These are phyloP conservation scores for Fusarium austroafricanum DNA, from an alignment of 2,329 filamentous ascomycete species.

Conservation along the genomic window DNA sequence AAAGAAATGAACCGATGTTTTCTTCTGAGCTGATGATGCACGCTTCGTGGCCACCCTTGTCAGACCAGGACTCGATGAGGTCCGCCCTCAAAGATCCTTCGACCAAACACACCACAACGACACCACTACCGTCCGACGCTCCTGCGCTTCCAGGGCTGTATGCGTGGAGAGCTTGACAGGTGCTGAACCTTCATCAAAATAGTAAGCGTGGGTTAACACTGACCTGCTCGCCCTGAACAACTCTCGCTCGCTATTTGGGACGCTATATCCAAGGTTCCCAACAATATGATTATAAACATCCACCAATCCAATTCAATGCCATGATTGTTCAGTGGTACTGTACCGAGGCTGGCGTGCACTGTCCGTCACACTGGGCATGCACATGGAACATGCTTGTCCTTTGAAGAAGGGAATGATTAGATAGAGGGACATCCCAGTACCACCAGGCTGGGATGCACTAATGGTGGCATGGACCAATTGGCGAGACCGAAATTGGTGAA, in stretches of 20 bases:
- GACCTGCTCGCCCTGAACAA: constrained; percentile 33
- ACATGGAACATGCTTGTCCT: constrained; percentile 33
- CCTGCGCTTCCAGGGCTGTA: constrained; percentile 24
- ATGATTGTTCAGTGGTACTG: constrained; percentile 1
- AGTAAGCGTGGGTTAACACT: constrained; percentile 34
- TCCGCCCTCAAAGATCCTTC: constrained; percentile 16
- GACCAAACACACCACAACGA: constrained; percentile 45
- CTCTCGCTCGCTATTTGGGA: constrained; percentile 15
- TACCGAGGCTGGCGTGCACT: constrained; percentile 16
- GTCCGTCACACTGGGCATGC: neutral
- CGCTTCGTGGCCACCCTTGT: constrained; percentile 28
- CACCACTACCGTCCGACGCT: constrained; percentile 45
- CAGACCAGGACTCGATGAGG: constrained; percentile 14
- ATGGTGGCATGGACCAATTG: constrained; percentile 28
- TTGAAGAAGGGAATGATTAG: constrained; percentile 29
- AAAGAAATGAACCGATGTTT: constrained; percentile 28
- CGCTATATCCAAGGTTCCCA: constrained; percentile 29
- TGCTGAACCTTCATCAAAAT: constrained; percentile 14
- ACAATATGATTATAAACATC: constrained; percentile 31
- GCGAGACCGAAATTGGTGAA: constrained; percentile 26
- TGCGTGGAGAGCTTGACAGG: constrained; percentile 21
- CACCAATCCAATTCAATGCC: constrained; percentile 35
- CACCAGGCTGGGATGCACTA: constrained; percentile 37
- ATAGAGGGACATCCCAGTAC: constrained; percentile 31
- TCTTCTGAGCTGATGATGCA: constrained; percentile 35